These are phyloP conservation scores for Sphagnum tenellum DNA, from an alignment of 225 moss, liverwort and hornwort genomes.

Conservation along the genomic window DNA sequence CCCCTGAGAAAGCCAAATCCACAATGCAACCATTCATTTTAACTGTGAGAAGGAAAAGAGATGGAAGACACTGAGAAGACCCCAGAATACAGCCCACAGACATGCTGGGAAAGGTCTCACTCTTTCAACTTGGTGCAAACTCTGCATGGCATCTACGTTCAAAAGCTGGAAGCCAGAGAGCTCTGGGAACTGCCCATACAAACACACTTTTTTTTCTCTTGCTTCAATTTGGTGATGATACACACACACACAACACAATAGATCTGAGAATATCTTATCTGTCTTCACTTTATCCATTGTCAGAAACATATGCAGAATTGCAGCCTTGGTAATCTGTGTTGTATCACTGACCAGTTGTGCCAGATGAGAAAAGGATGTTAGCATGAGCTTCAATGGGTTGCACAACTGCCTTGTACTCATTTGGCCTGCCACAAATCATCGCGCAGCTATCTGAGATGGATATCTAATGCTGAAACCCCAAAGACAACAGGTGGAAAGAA, in stretches of 20 bases:
- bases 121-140: neutral
- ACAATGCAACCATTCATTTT: neutral
- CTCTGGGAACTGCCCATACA: too few species aligned
- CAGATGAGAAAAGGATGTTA: constrained; percentile 93
- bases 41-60: neutral
- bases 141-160: neutral
- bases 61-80: neutral
- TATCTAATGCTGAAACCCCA: neutral
- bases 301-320: too few species aligned
- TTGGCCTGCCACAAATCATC: constrained; percentile 33
- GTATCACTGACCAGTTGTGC: constrained; percentile 86
- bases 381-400: constrained; percentile 40
- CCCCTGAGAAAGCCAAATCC: neutral
- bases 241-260: too few species aligned
- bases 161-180: too few species aligned
- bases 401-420: constrained; percentile 57
- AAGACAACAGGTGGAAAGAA: neutral
- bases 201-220: too few species aligned
- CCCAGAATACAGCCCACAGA: constrained; percentile 1
- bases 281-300: too few species aligned
- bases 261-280: too few species aligned
- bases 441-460: too few species aligned
- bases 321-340: too few species aligned
- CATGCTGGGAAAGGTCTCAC: neutral
- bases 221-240: too few species aligned